Evolutionary conservation across 768 basidiomycete species (phyloP).

Genomic region (Suillus subalutaceus): DNA sequence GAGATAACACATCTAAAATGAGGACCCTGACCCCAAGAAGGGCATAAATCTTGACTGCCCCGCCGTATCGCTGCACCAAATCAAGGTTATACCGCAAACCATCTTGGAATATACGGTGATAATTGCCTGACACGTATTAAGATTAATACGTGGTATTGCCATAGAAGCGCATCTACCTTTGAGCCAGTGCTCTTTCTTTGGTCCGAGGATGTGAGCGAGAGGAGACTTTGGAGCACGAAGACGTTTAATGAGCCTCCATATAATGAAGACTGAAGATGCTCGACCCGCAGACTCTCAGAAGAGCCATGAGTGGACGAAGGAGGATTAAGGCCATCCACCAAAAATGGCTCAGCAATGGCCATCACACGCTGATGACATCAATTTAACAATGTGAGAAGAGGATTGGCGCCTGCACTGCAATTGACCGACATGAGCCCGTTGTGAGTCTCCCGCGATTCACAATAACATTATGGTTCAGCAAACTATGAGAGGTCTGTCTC

Average conservation of each 20-base stretch:
- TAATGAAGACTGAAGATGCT: conserved; percentile 15
- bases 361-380: background rate
- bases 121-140: conserved; percentile 31
- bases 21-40: conserved; percentile 34
- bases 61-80: conserved; percentile 36
- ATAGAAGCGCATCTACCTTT: conserved; percentile 23
- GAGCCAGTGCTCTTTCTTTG: conserved; percentile 39
- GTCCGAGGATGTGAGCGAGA: conserved; percentile 31
- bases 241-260: conserved; percentile 22
- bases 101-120: conserved; percentile 35
- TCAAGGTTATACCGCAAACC: conserved; percentile 34
- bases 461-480: background rate
- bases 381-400: background rate
- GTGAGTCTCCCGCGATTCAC: background rate
- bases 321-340: background rate
- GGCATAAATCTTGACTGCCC: conserved; percentile 36
- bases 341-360: background rate
- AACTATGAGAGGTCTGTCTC: background rate
- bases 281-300: conserved; percentile 10
- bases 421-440: background rate
- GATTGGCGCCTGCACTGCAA: background rate
- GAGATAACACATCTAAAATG: background rate
- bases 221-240: conserved; percentile 15
- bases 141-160: too few species aligned
- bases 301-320: conserved; percentile 7